A percentile compares a stretch with the other conserved stretches of the same genome.
Conservation (phyloP, 306 rosid genomes). For the Prunus persica region Prunus_persica_NCBIv2 NC_034013.1:10900001-10900500, state of each 20-base stretch:
- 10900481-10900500: conserved; percentile 8
- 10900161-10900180: conserved; percentile 31
- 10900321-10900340: conserved; percentile 3
- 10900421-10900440: not conserved
- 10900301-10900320: not conserved
- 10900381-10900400: not conserved
- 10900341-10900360: not conserved
- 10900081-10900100: conserved; percentile 6
- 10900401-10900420: not conserved
- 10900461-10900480: not conserved
- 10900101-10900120: conserved; percentile 4
- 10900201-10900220: conserved; percentile 35
- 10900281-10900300: not conserved
- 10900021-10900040: not conserved
- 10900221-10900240: conserved; percentile 17
- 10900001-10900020: not conserved
- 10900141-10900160: conserved; percentile 21
- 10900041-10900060: not conserved
- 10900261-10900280: not conserved
- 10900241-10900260: not conserved
- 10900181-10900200: conserved; percentile 18
- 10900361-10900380: not conserved
- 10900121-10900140: conserved; percentile 29
- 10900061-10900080: conserved; percentile 1
- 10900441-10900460: conserved; percentile 10